A percentile compares a stretch with the other conserved stretches of the same genome.
Evolutionary conservation across 2,329 filamentous ascomycete species (phyloP).

Genomic region (Akanthomyces uredinophilus): DNA sequence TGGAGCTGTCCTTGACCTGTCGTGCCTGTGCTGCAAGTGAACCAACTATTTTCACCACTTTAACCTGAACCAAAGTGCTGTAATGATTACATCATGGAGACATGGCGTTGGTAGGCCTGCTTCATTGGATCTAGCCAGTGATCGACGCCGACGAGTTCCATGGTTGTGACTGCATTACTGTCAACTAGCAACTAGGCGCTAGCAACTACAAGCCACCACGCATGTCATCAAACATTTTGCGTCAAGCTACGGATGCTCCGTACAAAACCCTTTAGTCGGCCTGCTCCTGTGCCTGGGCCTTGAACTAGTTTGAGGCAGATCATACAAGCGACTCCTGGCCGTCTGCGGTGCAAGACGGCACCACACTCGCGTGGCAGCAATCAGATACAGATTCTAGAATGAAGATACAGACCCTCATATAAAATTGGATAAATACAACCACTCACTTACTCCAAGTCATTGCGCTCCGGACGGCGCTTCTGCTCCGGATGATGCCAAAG

Average conservation of each 20-base stretch:
- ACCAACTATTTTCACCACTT: neutral
- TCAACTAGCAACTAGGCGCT: neutral
- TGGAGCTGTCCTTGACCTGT: neutral
- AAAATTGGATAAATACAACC: neutral
- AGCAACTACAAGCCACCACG: neutral
- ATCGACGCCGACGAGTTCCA: neutral
- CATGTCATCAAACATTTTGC: neutral
- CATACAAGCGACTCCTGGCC: neutral
- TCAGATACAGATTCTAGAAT: neutral
- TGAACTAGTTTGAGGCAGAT: neutral
- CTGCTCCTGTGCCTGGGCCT: neutral
- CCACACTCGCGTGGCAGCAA: neutral
- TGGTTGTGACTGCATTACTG: neutral
- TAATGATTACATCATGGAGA: conserved; percentile 13
- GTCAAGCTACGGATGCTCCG: neutral
- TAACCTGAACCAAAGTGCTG: neutral
- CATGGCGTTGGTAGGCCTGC: neutral
- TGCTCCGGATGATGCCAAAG: neutral
- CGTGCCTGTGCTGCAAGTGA: neutral
- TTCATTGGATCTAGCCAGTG: neutral
- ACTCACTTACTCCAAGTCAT: neutral
- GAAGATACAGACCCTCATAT: neutral
- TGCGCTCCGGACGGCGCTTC: neutral
- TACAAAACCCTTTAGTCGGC: neutral
- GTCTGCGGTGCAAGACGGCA: neutral